Evolutionary conservation across 129 eudicot genomes (phyloP).

Genomic region (Silybum marianum): DNA sequence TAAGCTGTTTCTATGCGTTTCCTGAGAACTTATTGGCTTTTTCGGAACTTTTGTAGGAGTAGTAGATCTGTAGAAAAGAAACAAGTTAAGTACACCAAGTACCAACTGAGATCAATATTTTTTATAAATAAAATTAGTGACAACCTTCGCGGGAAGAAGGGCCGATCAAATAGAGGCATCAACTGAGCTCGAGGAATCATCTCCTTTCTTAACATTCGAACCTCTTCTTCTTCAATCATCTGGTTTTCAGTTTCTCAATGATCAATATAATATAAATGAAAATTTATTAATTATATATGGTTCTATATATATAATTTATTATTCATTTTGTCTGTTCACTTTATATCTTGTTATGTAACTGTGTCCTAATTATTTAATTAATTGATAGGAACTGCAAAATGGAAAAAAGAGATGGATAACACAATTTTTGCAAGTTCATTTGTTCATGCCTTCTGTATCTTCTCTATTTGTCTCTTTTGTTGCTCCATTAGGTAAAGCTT

Average conservation of each 20-base stretch:
- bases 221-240: conserved; percentile 90
- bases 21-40: conserved; percentile 45
- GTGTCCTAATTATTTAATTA: no score
- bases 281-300: neutral
- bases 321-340: neutral
- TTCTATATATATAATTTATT: neutral
- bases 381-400: conserved; percentile 1
- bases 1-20: conserved; percentile 47
- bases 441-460: conserved; percentile 53
- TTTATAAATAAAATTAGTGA: neutral
- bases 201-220: conserved; percentile 69
- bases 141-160: conserved; percentile 81
- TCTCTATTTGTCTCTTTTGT: conserved; percentile 68
- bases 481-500: conserved; percentile 67
- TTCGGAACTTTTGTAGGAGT: conserved; percentile 69
- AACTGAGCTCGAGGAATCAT: conserved; percentile 91
- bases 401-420: neutral
- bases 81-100: neutral
- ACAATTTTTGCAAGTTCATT: neutral
- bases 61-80: conserved; percentile 49
- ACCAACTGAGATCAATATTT: neutral
- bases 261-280: neutral
- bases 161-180: conserved; percentile 83
- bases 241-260: conserved; percentile 23
- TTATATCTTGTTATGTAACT: neutral